Evolutionary conservation across 2,329 filamentous ascomycete genomes (phyloP).

Genomic region (Ascochyta koolunga): DNA sequence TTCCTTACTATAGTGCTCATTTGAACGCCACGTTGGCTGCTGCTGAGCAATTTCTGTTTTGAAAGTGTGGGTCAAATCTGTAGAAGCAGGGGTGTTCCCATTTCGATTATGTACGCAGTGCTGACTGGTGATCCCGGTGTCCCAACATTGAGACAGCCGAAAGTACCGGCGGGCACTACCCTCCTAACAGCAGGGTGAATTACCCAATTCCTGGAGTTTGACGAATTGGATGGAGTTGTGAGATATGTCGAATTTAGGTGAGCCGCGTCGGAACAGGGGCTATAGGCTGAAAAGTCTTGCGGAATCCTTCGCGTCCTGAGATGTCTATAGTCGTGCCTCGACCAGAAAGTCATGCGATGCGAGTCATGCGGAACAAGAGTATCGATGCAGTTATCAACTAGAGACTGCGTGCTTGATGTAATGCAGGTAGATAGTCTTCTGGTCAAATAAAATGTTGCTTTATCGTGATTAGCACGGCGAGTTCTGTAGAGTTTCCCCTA

Average conservation of each 20-base stretch:
- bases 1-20: not conserved
- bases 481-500: not conserved
- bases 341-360: not conserved
- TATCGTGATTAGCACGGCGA: constrained; percentile 10
- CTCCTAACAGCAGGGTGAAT: constrained; percentile 8
- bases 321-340: not conserved
- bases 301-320: constrained; percentile 6
- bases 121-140: not conserved
- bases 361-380: not conserved
- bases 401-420: not conserved
- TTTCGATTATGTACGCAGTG: not conserved
- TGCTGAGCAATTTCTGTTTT: constrained; percentile 2
- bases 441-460: not conserved
- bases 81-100: constrained; percentile 1
- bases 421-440: constrained; percentile 2
- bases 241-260: not conserved
- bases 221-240: not conserved
- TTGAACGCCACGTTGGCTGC: not conserved
- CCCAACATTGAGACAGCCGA: constrained; percentile 1
- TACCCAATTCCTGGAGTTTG: not conserved
- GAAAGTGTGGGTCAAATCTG: constrained; percentile 4
- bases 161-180: not conserved
- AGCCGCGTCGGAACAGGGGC: constrained; percentile 1
- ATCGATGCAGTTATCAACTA: not conserved
- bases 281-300: not conserved